phyloP scores from a whole-genome alignment of 768 basidiomycete species.

The Suillus subalutaceus region DNA sequence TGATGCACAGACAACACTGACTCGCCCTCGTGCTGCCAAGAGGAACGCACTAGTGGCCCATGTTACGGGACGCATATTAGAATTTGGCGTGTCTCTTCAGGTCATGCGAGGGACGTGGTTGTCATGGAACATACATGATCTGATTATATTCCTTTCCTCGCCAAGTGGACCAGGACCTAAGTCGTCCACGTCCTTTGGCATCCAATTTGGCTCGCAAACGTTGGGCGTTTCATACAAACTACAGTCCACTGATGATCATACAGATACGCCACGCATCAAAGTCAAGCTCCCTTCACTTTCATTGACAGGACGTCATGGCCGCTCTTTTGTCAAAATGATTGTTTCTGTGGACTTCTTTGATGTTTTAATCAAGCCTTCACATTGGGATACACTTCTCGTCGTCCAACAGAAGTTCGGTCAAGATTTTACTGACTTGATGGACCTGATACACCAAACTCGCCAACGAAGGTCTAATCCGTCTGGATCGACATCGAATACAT shows the following conservation, averaged over 20 bases:
- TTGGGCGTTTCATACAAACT: slow-evolving; percentile 60
- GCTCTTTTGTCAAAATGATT: slow-evolving; percentile 49
- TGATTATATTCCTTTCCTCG: slow-evolving; percentile 49
- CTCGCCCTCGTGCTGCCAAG: slow-evolving; percentile 24
- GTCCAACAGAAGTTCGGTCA: slow-evolving; percentile 91
- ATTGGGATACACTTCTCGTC: slow-evolving; percentile 81
- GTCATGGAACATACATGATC: slow-evolving; percentile 66
- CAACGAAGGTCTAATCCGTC: slow-evolving; percentile 25
- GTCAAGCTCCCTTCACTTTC: slow-evolving; percentile 68
- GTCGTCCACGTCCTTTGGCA: slow-evolving; percentile 54
- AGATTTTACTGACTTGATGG: slow-evolving; percentile 81
- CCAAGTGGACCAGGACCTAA: slow-evolving; percentile 35
- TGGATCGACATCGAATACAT: slow-evolving; percentile 11
- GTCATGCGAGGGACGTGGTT: slow-evolving; percentile 91
- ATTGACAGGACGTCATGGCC: slow-evolving; percentile 60
- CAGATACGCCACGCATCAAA: slow-evolving; percentile 55
- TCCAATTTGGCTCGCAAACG: slow-evolving; percentile 63
- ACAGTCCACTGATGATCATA: slow-evolving; percentile 34
- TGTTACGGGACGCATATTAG: slow-evolving; percentile 53
- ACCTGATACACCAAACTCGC: slow-evolving; percentile 65
- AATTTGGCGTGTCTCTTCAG: slow-evolving; percentile 66
- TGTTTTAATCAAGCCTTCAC: slow-evolving; percentile 75
- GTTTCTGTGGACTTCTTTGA: slow-evolving; percentile 70
- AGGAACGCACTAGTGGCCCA: slow-evolving; percentile 38
- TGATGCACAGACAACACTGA: slow-evolving; percentile 39